Evolutionary conservation across 164 flowering plant genomes (phyloP).

Genomic region (Vitis riparia): DNA sequence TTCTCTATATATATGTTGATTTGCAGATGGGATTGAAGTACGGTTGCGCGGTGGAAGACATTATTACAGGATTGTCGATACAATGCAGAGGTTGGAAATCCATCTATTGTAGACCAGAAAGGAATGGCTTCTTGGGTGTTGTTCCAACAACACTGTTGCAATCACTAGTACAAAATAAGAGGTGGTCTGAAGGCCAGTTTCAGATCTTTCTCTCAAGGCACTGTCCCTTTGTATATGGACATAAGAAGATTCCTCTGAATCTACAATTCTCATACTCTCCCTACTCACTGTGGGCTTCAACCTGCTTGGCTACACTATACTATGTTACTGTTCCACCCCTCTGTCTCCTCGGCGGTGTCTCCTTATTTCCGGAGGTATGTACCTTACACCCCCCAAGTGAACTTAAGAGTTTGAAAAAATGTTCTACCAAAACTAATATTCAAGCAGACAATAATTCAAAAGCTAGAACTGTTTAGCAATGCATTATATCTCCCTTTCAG

Average conservation of each 20-base stretch:
- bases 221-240: conserved; percentile 24
- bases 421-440: too few species aligned
- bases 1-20: neutral
- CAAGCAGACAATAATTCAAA: too few species aligned
- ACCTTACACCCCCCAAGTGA: neutral
- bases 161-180: conserved; percentile 26
- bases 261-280: conserved; percentile 29
- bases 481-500: conserved; percentile 17
- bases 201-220: conserved; percentile 29
- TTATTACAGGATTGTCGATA: conserved; percentile 40
- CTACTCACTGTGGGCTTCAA: conserved; percentile 27
- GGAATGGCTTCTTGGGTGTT: conserved; percentile 25
- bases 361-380: conserved; percentile 30
- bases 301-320: conserved; percentile 23
- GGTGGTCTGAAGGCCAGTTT: conserved; percentile 38
- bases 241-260: conserved; percentile 20
- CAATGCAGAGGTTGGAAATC: conserved; percentile 13
- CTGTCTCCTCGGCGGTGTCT: conserved; percentile 21
- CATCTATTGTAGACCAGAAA: conserved; percentile 23
- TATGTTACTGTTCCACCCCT: conserved; percentile 27
- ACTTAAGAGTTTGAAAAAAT: too few species aligned
- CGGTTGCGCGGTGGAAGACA: conserved; percentile 37
- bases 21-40: conserved; percentile 39
- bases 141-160: conserved; percentile 27
- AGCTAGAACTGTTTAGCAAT: neutral